A percentile compares a stretch with the other conserved stretches of the same genome.
Evolutionary conservation across 1,284 basidiomycete species (phyloP).

Genomic region (Tremellales sp.): DNA sequence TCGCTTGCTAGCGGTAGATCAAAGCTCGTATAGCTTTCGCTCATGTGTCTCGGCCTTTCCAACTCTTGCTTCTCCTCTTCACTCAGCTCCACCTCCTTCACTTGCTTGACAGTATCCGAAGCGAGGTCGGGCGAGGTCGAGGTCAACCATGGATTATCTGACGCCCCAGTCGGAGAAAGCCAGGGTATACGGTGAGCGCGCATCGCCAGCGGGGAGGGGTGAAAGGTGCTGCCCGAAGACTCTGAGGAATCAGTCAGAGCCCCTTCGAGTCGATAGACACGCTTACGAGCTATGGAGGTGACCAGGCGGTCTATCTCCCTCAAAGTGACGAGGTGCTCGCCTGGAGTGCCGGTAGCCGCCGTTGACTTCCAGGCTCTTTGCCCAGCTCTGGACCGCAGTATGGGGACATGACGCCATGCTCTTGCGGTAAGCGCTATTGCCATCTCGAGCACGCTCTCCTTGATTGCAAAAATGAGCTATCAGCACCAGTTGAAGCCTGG

Average conservation of each 20-base stretch:
- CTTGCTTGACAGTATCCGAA: neutral
- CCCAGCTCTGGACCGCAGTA: no score
- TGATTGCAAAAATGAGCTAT: no score
- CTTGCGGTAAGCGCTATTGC: no score
- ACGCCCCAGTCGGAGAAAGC: neutral
- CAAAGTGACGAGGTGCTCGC: conserved; percentile 36
- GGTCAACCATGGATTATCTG: conserved; percentile 35
- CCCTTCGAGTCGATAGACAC: neutral
- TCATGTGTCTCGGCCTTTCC: conserved; percentile 42
- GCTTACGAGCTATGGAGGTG: conserved; percentile 41
- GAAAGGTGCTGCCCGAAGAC: conserved; percentile 17
- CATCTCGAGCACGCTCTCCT: no score
- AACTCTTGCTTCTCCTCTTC: conserved; percentile 21
- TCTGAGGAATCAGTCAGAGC: conserved; percentile 12
- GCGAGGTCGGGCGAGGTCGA: conserved; percentile 30
- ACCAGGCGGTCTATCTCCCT: conserved; percentile 44
- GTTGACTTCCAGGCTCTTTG: no score
- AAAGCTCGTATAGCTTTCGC: conserved; percentile 44
- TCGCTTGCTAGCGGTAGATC: conserved; percentile 43
- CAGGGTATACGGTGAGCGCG: conserved; percentile 21
- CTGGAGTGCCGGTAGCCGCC: no score
- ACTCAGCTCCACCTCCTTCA: neutral
- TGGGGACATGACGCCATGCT: no score
- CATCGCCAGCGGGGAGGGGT: conserved; percentile 43
- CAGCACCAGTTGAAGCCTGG: no score